A percentile compares a stretch with the other conserved stretches of the same genome.
These are phyloP conservation scores for Chytriomyces hyalinus DNA, from an alignment of 192 early-diverging fungal genomes.

Conservation along the genomic window DNA sequence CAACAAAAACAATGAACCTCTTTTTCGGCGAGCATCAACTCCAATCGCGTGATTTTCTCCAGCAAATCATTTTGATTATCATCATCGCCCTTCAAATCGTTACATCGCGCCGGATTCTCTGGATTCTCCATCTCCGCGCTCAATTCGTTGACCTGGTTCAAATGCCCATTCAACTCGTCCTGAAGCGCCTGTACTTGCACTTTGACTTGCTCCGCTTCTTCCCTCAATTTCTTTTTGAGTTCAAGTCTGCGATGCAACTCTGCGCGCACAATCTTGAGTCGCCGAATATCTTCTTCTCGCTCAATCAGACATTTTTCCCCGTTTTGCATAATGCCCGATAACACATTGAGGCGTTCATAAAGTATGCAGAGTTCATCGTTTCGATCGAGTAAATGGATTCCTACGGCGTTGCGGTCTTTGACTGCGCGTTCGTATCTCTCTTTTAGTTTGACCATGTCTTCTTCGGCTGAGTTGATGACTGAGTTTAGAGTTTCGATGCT, in stretches of 20 bases:
- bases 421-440: conserved; percentile 56
- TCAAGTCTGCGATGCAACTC: conserved; percentile 54
- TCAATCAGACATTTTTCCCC: conserved; percentile 49
- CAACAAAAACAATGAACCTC: conserved; percentile 42
- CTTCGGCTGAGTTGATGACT: conserved; percentile 58
- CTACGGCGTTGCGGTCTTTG: conserved; percentile 57
- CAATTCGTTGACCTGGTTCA: conserved; percentile 43
- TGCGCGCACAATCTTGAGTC: conserved; percentile 46
- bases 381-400: conserved; percentile 61
- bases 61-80: conserved; percentile 53
- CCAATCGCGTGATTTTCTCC: conserved; percentile 57
- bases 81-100: conserved; percentile 60
- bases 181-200: conserved; percentile 26
- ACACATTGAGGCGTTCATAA: conserved; percentile 61
- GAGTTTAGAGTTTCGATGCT: conserved; percentile 63
- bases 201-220: conserved; percentile 39
- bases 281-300: conserved; percentile 50
- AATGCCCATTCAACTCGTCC: conserved; percentile 31
- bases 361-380: conserved; percentile 69
- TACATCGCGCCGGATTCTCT: conserved; percentile 47
- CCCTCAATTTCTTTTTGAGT: conserved; percentile 42
- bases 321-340: conserved; percentile 45
- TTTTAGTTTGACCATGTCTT: conserved; percentile 57
- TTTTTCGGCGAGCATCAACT: conserved; percentile 61
- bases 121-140: conserved; percentile 57